These are phyloP conservation scores for Pezicula rhizophila DNA, from an alignment of 2,329 filamentous ascomycete species.

Conservation along the genomic window DNA sequence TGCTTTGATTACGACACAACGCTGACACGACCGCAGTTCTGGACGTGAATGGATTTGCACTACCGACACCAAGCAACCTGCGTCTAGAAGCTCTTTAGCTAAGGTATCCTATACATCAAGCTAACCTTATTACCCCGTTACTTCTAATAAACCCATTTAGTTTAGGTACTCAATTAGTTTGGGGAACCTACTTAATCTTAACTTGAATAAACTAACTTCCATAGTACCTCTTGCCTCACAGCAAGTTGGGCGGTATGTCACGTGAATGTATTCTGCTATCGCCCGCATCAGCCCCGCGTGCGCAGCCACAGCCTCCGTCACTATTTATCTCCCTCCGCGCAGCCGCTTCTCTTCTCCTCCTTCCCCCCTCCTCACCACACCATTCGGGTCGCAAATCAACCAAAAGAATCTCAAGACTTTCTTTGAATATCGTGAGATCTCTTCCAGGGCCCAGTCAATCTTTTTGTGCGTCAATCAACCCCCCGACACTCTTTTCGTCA, in stretches of 20 bases:
- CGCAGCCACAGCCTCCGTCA: neutral
- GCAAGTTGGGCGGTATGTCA: neutral
- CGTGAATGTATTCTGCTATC: too few relatives aligned
- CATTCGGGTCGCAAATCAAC: slow-evolving; percentile 28
- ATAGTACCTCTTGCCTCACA: slow-evolving; percentile 26
- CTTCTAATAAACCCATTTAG: too few relatives aligned
- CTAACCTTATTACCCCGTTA: too few relatives aligned
- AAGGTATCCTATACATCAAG: too few relatives aligned
- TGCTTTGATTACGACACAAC: neutral
- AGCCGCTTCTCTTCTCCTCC: slow-evolving; percentile 4
- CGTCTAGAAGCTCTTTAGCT: slow-evolving; percentile 11
- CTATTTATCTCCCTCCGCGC: neutral
- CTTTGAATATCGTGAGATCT: slow-evolving; percentile 29
- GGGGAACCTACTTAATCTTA: too few relatives aligned
- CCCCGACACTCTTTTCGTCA: slow-evolving; percentile 28
- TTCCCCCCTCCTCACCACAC: slow-evolving; percentile 26
- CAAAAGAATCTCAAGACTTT: slow-evolving; percentile 29
- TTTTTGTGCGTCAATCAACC: slow-evolving; percentile 29
- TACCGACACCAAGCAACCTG: slow-evolving; percentile 20
- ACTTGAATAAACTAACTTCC: too few relatives aligned
- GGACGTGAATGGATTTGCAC: slow-evolving; percentile 28
- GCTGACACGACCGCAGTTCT: too few relatives aligned
- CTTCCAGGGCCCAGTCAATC: slow-evolving; percentile 32
- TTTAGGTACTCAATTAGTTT: too few relatives aligned
- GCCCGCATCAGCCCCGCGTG: too few relatives aligned